Conservation (phyloP, 805 yeast genomes). For the Metschnikowia colocasiae region DNA sequence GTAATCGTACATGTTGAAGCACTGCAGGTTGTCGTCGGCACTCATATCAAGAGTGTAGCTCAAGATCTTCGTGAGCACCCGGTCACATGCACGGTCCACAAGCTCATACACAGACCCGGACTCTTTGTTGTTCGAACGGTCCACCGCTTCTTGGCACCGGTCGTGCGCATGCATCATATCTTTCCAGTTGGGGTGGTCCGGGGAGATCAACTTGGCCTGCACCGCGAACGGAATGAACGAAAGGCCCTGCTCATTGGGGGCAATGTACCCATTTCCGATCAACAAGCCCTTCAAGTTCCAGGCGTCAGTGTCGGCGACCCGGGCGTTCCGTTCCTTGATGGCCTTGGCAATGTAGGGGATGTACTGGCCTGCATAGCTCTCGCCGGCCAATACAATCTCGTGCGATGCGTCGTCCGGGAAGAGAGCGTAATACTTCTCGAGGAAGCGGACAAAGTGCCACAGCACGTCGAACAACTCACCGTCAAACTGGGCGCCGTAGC, state of each 20-base stretch:
- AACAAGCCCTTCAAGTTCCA: slow-evolving; percentile 60
- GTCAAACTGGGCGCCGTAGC: slow-evolving; percentile 55
- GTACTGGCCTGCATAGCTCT: slow-evolving; percentile 95
- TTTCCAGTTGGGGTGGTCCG: slow-evolving; percentile 37
- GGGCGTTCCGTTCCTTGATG: slow-evolving; percentile 46
- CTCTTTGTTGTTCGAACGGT: slow-evolving; percentile 20
- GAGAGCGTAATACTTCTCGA: slow-evolving; percentile 58
- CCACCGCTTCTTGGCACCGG: slow-evolving; percentile 54
- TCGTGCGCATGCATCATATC: slow-evolving; percentile 49
- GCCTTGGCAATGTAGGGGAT: slow-evolving; percentile 81
- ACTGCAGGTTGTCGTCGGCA: slow-evolving; percentile 42
- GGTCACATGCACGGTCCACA: slow-evolving; percentile 39
- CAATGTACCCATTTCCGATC: slow-evolving; percentile 94
- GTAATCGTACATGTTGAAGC: slow-evolving; percentile 82
- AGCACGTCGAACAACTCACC: slow-evolving; percentile 56
- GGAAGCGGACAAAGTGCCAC: slow-evolving; percentile 58
- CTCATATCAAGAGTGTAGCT: slow-evolving; percentile 24
- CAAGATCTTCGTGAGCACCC: slow-evolving; percentile 40
- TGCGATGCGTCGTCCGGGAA: slow-evolving; percentile 70
- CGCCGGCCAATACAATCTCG: slow-evolving; percentile 83
- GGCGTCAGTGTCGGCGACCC: slow-evolving; percentile 9
- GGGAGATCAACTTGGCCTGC: slow-evolving; percentile 52
- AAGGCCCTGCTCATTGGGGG: slow-evolving; percentile 79
- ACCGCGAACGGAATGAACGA: slow-evolving; percentile 72
- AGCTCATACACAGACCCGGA: slow-evolving; percentile 8